Base-by-base conservation (phyloP, 2,329 filamentous ascomycete species). In the Aspergillus sp. region DNA sequence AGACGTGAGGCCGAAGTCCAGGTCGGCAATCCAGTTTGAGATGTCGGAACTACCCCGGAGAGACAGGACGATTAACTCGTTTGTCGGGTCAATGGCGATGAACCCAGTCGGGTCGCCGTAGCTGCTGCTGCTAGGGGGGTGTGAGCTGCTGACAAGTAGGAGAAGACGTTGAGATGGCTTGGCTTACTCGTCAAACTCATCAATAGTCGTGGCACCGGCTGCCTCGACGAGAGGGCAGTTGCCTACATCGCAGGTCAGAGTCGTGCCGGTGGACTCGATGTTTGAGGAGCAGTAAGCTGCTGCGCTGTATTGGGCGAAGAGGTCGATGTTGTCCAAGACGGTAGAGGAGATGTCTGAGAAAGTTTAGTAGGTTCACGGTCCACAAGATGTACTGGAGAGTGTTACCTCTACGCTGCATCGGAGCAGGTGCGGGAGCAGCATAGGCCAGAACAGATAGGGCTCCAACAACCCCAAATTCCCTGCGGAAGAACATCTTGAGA, bases 291-390 rank as follows among this genome's bases (percentile, higher is more conserved):
- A 84, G 67, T 83, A 83, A 12, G 80, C 72, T 0, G 81, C 81
- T 3, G 80, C 80, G 3, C 80, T 76, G 66, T 81, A 84, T 62
- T 83, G 79, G 57, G 77, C 76, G 65, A 79, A 79, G 63, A 82
- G 76, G 5, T 74, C 64, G 4, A 83, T 48, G 2, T 62, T 55
- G 25, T 49, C 39, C 15, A 63, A 41, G 6, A 61, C 7, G 4
- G 30, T 21, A 10, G 47, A 23, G 10, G 45, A 49, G 30, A 63
- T 53, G 19, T 59, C 58, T 63, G 19, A 2, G 10, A 6, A 13
- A 1, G 15, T 10, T 52, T 45, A 47, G 52, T 15, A 9, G 25
- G 25, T 28, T 28, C 25, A 28, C 25, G 25, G 25, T 28, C 1
- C 25, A 28, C 25, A 28, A 28, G 6, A 28, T 28, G 7, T 28